Evolutionary conservation across 2,329 filamentous ascomycete genomes (phyloP).

Genomic region (Graphilbum ipis-grandicollis): DNA sequence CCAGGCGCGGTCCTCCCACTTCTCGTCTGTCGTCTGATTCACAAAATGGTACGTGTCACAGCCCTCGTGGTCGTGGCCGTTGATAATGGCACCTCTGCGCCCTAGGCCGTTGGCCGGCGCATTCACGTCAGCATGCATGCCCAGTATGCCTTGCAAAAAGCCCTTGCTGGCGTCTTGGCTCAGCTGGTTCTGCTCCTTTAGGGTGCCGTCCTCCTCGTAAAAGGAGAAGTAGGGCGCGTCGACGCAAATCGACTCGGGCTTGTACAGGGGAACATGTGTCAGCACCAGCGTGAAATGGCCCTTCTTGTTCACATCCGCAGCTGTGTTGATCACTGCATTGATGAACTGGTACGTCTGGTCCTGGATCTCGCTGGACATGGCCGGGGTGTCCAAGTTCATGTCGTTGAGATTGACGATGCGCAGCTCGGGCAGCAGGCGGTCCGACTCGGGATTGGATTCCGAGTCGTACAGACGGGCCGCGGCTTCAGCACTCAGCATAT

Average conservation of each 20-base stretch:
- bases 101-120: conserved; percentile 47
- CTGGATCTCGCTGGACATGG: conserved; percentile 48
- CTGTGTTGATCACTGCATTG: conserved; percentile 47
- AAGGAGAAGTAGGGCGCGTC: conserved; percentile 75
- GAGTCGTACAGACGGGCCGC: conserved; percentile 25
- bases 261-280: conserved; percentile 85
- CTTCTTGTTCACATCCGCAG: conserved; percentile 39
- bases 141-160: conserved; percentile 72
- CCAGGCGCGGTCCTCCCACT: conserved; percentile 27
- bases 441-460: conserved; percentile 24
- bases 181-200: conserved; percentile 86
- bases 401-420: conserved; percentile 78
- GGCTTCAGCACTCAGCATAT: conserved; percentile 16
- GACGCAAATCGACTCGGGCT: conserved; percentile 63
- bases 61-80: conserved; percentile 88
- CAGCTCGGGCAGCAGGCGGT: conserved; percentile 45
- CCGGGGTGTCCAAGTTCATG: conserved; percentile 84
- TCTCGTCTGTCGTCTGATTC: conserved; percentile 36
- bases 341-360: conserved; percentile 62
- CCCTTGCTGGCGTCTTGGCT: conserved; percentile 53
- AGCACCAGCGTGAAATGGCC: conserved; percentile 67
- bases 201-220: conserved; percentile 46
- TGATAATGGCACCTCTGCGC: conserved; percentile 63
- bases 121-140: conserved; percentile 45
- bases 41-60: conserved; percentile 81